Conservation (phyloP, 139 green algal species). For the Chlamydomonas sphaeroides region DNA sequence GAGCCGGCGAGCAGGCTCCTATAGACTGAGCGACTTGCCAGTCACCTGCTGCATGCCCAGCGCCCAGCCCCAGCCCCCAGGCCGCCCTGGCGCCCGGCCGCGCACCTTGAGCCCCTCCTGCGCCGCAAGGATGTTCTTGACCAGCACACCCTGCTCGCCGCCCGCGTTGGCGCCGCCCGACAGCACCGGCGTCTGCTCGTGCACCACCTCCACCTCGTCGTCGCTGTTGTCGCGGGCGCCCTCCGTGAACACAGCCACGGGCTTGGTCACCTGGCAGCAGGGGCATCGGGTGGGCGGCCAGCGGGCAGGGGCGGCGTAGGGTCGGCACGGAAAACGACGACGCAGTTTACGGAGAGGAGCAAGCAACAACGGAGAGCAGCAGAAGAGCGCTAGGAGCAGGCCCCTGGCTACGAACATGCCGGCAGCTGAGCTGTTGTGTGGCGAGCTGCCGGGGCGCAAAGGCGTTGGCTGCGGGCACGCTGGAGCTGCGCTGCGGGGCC, state of each 20-base stretch:
- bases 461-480: too few species aligned
- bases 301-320: slow-evolving; percentile 10
- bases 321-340: slow-evolving; percentile 15
- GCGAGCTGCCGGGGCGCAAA: too few species aligned
- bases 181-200: slow-evolving; percentile 37
- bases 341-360: too few species aligned
- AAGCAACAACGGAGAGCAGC: too few species aligned
- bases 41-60: background rate
- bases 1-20: too few species aligned
- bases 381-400: too few species aligned
- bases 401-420: too few species aligned
- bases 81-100: background rate
- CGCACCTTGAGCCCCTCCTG: slow-evolving; percentile 68
- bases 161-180: slow-evolving; percentile 12
- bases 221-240: slow-evolving; percentile 48
- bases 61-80: background rate
- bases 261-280: slow-evolving; percentile 17
- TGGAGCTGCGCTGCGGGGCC: too few species aligned
- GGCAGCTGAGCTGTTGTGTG: too few species aligned
- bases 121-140: slow-evolving; percentile 74
- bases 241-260: slow-evolving; percentile 51
- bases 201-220: slow-evolving; percentile 65
- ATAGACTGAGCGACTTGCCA: too few species aligned
- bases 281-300: background rate
- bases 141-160: slow-evolving; percentile 68